phyloP scores from a whole-genome alignment of 495 filamentous ascomycete genomes.

The Penicillium bovifimosum region DNA sequence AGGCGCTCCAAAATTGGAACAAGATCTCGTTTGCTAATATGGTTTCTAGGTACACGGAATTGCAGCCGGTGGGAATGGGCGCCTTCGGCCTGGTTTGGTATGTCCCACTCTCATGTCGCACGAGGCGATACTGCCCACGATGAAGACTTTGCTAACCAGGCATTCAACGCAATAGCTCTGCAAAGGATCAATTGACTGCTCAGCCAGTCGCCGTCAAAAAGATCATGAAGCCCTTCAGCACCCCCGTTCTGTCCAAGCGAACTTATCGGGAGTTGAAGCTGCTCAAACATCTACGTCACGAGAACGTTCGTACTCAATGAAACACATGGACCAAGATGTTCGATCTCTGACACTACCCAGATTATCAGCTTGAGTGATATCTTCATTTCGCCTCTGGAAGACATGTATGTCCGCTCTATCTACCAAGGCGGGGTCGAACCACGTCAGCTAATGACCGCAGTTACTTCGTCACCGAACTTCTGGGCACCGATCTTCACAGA shows the following conservation, averaged over 20 bases:
- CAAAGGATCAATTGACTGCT: conserved; percentile 91
- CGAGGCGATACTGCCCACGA: neutral
- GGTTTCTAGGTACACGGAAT: conserved; percentile 77
- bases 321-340: neutral
- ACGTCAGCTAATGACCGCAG: conserved; percentile 41
- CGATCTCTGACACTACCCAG: conserved; percentile 43
- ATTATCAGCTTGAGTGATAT: conserved; percentile 98
- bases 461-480: conserved; percentile 96
- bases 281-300: conserved; percentile 91
- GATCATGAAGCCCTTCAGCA: conserved; percentile 99
- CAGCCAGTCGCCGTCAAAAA: conserved; percentile 98
- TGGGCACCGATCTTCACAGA: conserved; percentile 94
- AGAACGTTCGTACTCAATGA: conserved; percentile 60
- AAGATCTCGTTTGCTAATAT: conserved; percentile 8
- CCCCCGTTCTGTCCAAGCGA: conserved; percentile 91
- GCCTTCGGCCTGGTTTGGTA: conserved; percentile 98
- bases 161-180: conserved; percentile 57
- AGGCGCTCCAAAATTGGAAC: neutral
- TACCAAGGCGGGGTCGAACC: conserved; percentile 17
- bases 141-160: conserved; percentile 12
- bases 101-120: conserved; percentile 25
- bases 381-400: conserved; percentile 97
- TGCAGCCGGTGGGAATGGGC: conserved; percentile 98
- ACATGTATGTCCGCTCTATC: conserved; percentile 65
- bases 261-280: conserved; percentile 97